Conservation (phyloP, 768 basidiomycete genomes). For the Nevesoporus exiguus region DNA sequence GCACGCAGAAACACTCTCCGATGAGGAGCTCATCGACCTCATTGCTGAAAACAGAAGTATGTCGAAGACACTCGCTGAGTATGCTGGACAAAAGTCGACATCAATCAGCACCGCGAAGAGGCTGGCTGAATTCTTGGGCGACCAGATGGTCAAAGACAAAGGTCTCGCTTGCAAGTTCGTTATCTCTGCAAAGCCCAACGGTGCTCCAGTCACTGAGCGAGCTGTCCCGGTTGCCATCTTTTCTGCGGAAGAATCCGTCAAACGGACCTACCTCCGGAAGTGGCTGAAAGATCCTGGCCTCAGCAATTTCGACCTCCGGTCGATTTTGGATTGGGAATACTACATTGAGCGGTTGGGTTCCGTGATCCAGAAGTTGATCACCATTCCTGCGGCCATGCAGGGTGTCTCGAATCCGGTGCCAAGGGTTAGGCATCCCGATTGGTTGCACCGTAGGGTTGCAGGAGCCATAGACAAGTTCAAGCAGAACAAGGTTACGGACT, state of each 20-base stretch:
- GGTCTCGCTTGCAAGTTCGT: slow-evolving; percentile 98
- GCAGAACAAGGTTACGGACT: slow-evolving; percentile 96
- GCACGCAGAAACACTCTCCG: slow-evolving; percentile 76
- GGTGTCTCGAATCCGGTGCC: slow-evolving; percentile 96
- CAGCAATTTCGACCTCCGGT: slow-evolving; percentile 83
- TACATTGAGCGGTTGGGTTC: slow-evolving; percentile 97
- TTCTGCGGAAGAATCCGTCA: slow-evolving; percentile 89
- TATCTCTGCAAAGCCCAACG: slow-evolving; percentile 89
- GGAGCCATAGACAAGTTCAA: slow-evolving; percentile 94
- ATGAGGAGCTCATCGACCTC: slow-evolving; percentile 94
- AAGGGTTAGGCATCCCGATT: slow-evolving; percentile 93
- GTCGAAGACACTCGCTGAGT: slow-evolving; percentile 95
- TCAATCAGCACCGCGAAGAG: slow-evolving; percentile 96
- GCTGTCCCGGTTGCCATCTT: slow-evolving; percentile 98
- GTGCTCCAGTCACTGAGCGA: slow-evolving; percentile 94
- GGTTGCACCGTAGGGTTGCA: slow-evolving; percentile 89
- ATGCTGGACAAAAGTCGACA: slow-evolving; percentile 94
- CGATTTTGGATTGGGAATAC: slow-evolving; percentile 97
- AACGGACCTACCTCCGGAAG: slow-evolving; percentile 85
- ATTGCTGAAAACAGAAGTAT: slow-evolving; percentile 99
- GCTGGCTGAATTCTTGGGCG: slow-evolving; percentile 93
- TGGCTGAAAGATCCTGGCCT: slow-evolving; percentile 96
- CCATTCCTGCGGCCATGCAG: slow-evolving; percentile 98
- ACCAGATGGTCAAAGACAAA: slow-evolving; percentile 99
- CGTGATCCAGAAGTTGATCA: slow-evolving; percentile 98